A percentile compares a stretch with the other conserved stretches of the same genome.
These are phyloP conservation scores for Solanum dulcamara DNA, from an alignment of 257 asterid species.

Conservation along the genomic window DNA sequence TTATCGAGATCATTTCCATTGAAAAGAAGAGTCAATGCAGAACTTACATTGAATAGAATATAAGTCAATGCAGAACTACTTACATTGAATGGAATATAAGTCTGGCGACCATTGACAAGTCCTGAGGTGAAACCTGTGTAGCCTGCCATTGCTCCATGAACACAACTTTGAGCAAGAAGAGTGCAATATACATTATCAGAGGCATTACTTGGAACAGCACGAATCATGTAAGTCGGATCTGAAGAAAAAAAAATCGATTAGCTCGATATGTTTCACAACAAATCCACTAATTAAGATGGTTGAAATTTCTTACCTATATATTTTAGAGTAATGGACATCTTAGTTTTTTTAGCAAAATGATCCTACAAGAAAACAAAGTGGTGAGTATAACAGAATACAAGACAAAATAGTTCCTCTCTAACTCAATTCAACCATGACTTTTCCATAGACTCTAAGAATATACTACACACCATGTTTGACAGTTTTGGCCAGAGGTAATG, in stretches of 20 bases:
- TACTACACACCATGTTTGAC: neutral
- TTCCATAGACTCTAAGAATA: neutral
- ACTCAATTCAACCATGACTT: neutral
- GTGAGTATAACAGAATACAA: neutral
- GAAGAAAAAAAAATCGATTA: slow-evolving; percentile 4
- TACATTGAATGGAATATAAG: slow-evolving; percentile 62
- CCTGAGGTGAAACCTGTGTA: slow-evolving; percentile 58
- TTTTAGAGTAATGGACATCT: slow-evolving; percentile 42
- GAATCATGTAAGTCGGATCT: slow-evolving; percentile 78
- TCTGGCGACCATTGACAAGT: slow-evolving; percentile 52
- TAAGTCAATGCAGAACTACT: slow-evolving; percentile 7
- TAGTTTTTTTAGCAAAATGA: slow-evolving; percentile 23
- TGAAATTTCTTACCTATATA: slow-evolving; percentile 43
- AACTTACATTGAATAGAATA: neutral
- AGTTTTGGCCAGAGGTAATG: neutral
- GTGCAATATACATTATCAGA: slow-evolving; percentile 68
- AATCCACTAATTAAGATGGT: neutral
- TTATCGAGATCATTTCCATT: neutral
- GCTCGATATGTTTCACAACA: neutral
- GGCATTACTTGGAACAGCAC: slow-evolving; percentile 72
- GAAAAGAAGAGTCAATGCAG: neutral
- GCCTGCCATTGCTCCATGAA: slow-evolving; percentile 81
- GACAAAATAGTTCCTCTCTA: slow-evolving; percentile 1
- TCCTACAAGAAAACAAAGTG: slow-evolving; percentile 22
- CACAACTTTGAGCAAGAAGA: slow-evolving; percentile 73